phyloP scores from a whole-genome alignment of 2,329 filamentous ascomycete species.

The Exserohilum turcica region DNA sequence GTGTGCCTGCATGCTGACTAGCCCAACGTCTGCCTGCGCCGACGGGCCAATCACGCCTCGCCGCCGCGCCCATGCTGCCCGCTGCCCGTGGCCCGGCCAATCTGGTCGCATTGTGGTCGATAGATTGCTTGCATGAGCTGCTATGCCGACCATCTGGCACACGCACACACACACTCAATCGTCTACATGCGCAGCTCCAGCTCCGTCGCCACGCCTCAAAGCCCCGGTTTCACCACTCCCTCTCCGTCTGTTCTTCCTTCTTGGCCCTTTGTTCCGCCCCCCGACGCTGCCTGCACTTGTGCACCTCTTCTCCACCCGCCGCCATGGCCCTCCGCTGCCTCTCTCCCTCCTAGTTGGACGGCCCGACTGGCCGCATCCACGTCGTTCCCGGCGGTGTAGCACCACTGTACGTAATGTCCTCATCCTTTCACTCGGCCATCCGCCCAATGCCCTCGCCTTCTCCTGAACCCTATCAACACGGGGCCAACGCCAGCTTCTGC shows the following conservation, averaged over 20 bases:
- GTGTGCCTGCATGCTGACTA: slow-evolving; percentile 7
- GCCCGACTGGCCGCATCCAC: background rate
- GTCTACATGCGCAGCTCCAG: too few species aligned
- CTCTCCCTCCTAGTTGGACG: background rate
- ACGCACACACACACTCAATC: too few species aligned
- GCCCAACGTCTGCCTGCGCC: slow-evolving; percentile 1
- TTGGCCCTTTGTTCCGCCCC: too few species aligned
- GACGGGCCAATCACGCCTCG: slow-evolving; percentile 6
- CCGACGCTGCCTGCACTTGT: too few species aligned
- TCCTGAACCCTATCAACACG: background rate
- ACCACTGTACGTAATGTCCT: background rate
- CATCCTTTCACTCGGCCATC: background rate
- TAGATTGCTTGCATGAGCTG: background rate
- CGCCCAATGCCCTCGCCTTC: background rate
- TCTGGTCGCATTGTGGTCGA: background rate
- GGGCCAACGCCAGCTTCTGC: background rate
- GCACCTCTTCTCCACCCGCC: background rate
- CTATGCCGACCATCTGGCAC: too few species aligned
- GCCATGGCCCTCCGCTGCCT: background rate
- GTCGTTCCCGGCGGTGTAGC: background rate
- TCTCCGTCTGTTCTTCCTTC: too few species aligned
- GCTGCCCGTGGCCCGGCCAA: background rate
- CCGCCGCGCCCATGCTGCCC: background rate
- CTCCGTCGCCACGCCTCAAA: too few species aligned
- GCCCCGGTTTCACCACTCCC: too few species aligned